A percentile compares a stretch with the other conserved stretches of the same genome.
Evolutionary conservation across 1,139 yeast species (phyloP).

Genomic region (Suhomyces bokatorum): DNA sequence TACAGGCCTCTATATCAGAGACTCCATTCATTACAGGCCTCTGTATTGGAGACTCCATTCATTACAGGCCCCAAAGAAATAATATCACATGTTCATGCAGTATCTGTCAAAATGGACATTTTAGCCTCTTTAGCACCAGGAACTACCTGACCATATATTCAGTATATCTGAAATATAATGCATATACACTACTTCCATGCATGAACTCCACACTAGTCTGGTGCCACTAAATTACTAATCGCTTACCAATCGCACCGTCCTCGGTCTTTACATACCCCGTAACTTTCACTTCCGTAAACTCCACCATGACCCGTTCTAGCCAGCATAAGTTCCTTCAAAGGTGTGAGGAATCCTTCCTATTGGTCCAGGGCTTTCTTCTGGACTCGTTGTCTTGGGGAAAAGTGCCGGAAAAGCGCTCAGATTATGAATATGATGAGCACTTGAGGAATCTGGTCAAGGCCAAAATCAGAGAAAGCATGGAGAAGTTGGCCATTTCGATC

Average conservation of each 20-base stretch:
- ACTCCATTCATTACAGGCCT: too few relatives aligned
- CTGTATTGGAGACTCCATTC: too few relatives aligned
- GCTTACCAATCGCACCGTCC: conserved; percentile 1
- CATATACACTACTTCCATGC: too few relatives aligned
- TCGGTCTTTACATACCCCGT: conserved; percentile 2
- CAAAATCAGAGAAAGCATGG: conserved; percentile 33
- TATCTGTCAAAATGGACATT: too few relatives aligned
- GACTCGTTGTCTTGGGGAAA: conserved; percentile 33
- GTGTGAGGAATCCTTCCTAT: conserved; percentile 37
- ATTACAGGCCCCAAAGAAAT: too few relatives aligned
- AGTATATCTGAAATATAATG: too few relatives aligned
- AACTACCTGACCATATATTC: too few relatives aligned
- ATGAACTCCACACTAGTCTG: too few relatives aligned
- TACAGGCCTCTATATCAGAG: too few relatives aligned
- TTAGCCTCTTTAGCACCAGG: too few relatives aligned
- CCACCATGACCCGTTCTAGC: conserved; percentile 10
- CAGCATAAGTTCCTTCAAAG: conserved; percentile 19
- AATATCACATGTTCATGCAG: too few relatives aligned
- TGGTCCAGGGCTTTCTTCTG: conserved; percentile 35
- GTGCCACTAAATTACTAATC: neutral
- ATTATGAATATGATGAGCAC: conserved; percentile 24
- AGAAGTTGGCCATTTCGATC: conserved; percentile 32
- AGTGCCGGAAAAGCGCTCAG: conserved; percentile 21
- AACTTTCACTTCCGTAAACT: neutral
- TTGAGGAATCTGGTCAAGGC: conserved; percentile 31